Evolutionary conservation across 2,329 filamentous ascomycete species (phyloP).

Genomic region (Penicillium nordicum): DNA sequence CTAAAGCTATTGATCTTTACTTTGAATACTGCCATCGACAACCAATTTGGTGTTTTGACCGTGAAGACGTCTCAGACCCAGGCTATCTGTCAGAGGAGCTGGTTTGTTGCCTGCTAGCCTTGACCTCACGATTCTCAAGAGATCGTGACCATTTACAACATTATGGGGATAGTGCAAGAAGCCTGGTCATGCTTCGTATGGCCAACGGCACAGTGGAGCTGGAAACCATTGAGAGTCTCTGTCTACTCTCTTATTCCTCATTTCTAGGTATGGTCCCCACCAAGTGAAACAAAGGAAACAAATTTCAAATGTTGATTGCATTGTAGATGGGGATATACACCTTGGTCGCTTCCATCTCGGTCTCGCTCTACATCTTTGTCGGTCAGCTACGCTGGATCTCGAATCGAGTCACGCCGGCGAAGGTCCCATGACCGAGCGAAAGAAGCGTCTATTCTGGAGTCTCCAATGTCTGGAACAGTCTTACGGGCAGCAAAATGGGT

Average conservation of each 20-base stretch:
- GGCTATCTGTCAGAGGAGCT: constrained; percentile 33
- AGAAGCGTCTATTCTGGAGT: constrained; percentile 53
- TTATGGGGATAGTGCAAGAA: constrained; percentile 41
- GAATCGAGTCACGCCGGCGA: constrained; percentile 39
- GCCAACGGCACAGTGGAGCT: constrained; percentile 51
- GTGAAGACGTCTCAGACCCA: constrained; percentile 30
- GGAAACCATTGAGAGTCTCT: constrained; percentile 51
- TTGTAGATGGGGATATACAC: constrained; percentile 47
- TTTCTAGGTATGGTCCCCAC: constrained; percentile 45
- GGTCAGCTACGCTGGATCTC: constrained; percentile 50
- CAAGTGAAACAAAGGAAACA: too few relatives aligned
- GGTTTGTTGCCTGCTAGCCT: constrained; percentile 32
- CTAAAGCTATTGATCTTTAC: constrained; percentile 32
- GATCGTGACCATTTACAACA: constrained; percentile 28
- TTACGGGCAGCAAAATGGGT: constrained; percentile 48
- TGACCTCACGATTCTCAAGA: constrained; percentile 32
- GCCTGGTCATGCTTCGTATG: constrained; percentile 47
- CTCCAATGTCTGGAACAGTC: constrained; percentile 51
- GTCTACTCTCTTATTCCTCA: constrained; percentile 49
- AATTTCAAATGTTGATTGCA: neutral
- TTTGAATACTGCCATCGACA: constrained; percentile 39
- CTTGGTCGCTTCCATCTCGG: constrained; percentile 52
- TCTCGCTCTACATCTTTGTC: constrained; percentile 51
- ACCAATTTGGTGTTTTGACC: constrained; percentile 39
- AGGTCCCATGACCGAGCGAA: constrained; percentile 42